phyloP scores from a whole-genome alignment of 441 rosid species.

The Brassica balearica region DNA sequence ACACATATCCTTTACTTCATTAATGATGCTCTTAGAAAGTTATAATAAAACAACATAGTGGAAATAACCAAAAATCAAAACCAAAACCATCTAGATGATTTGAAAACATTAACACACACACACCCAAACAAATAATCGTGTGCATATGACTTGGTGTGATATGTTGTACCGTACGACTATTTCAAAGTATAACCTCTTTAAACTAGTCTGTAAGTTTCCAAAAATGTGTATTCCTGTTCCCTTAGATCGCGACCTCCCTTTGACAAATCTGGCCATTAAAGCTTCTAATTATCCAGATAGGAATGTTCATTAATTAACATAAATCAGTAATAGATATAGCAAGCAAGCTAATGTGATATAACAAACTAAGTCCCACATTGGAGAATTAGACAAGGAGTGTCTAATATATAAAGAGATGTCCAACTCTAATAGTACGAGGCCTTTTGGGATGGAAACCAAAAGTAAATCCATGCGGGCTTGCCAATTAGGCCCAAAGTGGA shows the following conservation, averaged over 20 bases:
- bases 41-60: no score
- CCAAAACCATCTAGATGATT: background rate
- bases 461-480: no score
- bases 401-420: no score
- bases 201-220: background rate
- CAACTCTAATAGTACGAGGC: no score
- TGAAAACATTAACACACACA: background rate
- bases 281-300: background rate
- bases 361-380: no score
- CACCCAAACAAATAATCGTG: background rate
- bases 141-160: conserved; percentile 17
- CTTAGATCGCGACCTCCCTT: background rate
- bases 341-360: no score
- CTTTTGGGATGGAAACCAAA: no score
- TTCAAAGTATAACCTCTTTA: background rate
- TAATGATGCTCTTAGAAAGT: no score
- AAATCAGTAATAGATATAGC: background rate
- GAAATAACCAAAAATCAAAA: no score
- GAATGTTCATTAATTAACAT: background rate
- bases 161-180: conserved; percentile 11
- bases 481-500: no score
- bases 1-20: background rate
- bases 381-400: no score
- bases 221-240: background rate
- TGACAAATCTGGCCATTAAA: conserved; percentile 3